Conservation (phyloP, 768 basidiomycete genomes). For the Hemileccinum impolitum region DNA sequence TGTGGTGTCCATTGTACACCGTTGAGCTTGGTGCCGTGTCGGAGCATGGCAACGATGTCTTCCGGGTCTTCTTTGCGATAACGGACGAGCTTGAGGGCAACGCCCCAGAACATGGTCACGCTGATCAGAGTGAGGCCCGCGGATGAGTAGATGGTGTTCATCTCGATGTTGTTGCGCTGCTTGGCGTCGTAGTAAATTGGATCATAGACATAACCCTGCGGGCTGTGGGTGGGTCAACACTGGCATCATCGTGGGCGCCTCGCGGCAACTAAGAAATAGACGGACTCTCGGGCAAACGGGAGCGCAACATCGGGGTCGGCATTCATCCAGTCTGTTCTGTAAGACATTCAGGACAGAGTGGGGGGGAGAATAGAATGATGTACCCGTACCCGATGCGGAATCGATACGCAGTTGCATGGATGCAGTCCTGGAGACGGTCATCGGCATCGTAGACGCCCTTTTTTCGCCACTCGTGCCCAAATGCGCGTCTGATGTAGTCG, state of each 20-base stretch:
- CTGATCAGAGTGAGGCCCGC: conserved; percentile 54
- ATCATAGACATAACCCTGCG: conserved; percentile 41
- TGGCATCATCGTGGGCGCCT: neutral
- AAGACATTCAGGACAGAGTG: neutral
- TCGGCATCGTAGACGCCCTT: conserved; percentile 51
- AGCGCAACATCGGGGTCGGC: conserved; percentile 69
- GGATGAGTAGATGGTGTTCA: conserved; percentile 59
- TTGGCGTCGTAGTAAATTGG: conserved; percentile 57
- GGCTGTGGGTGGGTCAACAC: conserved; percentile 18
- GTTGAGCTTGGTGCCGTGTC: conserved; percentile 52
- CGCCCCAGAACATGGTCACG: conserved; percentile 69
- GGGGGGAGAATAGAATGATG: neutral
- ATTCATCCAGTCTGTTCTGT: conserved; percentile 68
- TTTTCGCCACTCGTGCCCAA: conserved; percentile 50
- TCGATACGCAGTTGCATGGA: conserved; percentile 47
- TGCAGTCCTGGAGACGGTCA: conserved; percentile 53
- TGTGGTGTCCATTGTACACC: conserved; percentile 55
- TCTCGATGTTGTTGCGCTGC: conserved; percentile 45
- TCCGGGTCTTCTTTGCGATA: conserved; percentile 59
- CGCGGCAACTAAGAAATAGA: conserved; percentile 1
- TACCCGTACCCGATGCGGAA: conserved; percentile 44
- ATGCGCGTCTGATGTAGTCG: conserved; percentile 63
- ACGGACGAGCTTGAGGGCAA: conserved; percentile 71
- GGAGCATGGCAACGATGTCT: conserved; percentile 63
- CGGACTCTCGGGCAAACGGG: conserved; percentile 64